Evolutionary conservation across 805 yeast genomes (phyloP).

Genomic region (Candida peoriensis): DNA sequence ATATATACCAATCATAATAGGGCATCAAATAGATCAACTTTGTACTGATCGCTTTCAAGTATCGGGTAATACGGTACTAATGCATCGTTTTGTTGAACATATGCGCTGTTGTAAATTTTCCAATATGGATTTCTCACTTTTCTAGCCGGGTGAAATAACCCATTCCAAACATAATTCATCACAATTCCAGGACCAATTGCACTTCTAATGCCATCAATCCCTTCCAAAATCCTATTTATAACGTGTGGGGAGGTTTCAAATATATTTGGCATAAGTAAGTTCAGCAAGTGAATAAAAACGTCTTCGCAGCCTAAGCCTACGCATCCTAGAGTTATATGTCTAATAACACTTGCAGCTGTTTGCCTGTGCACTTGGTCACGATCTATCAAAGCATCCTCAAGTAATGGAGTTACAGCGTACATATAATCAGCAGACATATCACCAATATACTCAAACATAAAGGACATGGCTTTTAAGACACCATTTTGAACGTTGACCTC

Average conservation of each 20-base stretch:
- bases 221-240: slow-evolving; percentile 73
- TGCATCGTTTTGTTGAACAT: slow-evolving; percentile 67
- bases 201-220: slow-evolving; percentile 65
- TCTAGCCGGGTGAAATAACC: slow-evolving; percentile 89
- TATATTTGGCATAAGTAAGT: slow-evolving; percentile 80
- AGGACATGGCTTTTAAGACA: slow-evolving; percentile 83
- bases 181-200: slow-evolving; percentile 74
- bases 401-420: slow-evolving; percentile 68
- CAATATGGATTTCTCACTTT: slow-evolving; percentile 83
- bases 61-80: slow-evolving; percentile 81
- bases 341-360: slow-evolving; percentile 85
- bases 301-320: slow-evolving; percentile 73
- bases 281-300: slow-evolving; percentile 76
- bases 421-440: slow-evolving; percentile 76
- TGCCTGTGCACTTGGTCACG: slow-evolving; percentile 92
- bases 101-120: slow-evolving; percentile 74
- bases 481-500: slow-evolving; percentile 95
- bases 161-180: slow-evolving; percentile 77
- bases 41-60: slow-evolving; percentile 31
- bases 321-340: slow-evolving; percentile 76
- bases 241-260: slow-evolving; percentile 97
- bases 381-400: slow-evolving; percentile 88
- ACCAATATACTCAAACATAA: slow-evolving; percentile 88
- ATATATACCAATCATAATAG: neutral
- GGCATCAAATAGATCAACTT: slow-evolving; percentile 18